Percentiles rank a stretch among this genome's conserved stretches.
These are phyloP conservation scores for Blastocystis sp. DNA, from an alignment of 352 stramenopile species.

Conservation along the genomic window DNA sequence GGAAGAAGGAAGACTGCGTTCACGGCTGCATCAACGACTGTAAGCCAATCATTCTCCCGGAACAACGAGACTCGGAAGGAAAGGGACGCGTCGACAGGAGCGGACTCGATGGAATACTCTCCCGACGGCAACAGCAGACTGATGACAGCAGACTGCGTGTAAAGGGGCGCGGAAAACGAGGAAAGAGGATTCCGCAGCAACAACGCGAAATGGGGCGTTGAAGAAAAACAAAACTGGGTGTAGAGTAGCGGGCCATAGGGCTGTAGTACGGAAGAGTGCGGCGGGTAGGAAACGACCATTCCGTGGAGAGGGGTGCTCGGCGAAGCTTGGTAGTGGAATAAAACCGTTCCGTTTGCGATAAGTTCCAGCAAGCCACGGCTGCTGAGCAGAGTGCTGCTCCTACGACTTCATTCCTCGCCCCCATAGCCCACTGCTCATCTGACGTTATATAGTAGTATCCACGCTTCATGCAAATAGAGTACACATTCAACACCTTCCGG, in stretches of 20 bases:
- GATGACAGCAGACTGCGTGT: background rate
- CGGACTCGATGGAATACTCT: background rate
- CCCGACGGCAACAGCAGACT: background rate
- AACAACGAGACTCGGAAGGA: too few relatives aligned
- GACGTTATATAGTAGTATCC: background rate
- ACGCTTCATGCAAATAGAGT: too few relatives aligned
- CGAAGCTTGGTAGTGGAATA: background rate
- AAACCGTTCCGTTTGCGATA: background rate
- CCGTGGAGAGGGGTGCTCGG: background rate
- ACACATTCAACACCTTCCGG: too few relatives aligned
- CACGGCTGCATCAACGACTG: too few relatives aligned
- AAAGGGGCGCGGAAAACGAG: background rate
- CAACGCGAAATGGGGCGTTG: background rate
- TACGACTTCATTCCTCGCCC: background rate
- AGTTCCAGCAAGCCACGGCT: background rate
- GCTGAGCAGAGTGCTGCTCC: background rate
- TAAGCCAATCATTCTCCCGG: too few relatives aligned
- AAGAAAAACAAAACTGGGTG: background rate
- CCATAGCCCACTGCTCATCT: background rate
- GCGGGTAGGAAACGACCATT: background rate
- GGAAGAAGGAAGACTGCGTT: too few relatives aligned
- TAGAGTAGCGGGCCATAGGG: background rate
- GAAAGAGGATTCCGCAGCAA: background rate
- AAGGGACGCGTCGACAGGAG: too few relatives aligned
- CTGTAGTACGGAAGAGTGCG: background rate